Percentiles rank a stretch among this genome's conserved stretches.
Evolutionary conservation across 2,329 filamentous ascomycete genomes (phyloP).

Genomic region (Pseudogymnoascus sp.): DNA sequence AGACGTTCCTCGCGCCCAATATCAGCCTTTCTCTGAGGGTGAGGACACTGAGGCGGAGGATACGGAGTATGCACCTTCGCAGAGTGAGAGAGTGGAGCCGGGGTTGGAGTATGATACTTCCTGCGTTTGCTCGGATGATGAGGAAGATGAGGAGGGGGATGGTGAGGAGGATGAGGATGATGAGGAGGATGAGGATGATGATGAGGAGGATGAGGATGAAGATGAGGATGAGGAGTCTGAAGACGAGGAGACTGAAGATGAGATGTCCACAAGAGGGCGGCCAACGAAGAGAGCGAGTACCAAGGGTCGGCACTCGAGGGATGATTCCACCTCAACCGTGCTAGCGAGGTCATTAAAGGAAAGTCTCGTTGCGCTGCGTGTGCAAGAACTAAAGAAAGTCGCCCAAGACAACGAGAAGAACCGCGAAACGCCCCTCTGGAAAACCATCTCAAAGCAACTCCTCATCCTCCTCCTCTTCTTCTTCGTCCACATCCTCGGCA

Average conservation of each 20-base stretch:
- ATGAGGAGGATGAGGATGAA: no score
- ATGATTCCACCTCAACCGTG: no score
- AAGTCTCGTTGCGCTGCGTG: neutral
- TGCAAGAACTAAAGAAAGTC: neutral
- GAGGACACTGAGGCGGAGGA: neutral
- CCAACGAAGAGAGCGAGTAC: no score
- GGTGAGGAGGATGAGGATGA: neutral
- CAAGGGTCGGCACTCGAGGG: no score
- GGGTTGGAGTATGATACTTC: neutral
- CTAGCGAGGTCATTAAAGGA: neutral
- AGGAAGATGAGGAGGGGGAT: no score
- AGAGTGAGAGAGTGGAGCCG: neutral
- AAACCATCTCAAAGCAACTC: neutral
- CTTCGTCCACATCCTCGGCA: conserved; percentile 33
- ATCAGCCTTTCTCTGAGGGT: neutral
- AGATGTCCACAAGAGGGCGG: no score
- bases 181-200: neutral
- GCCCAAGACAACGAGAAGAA: neutral
- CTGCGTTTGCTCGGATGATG: neutral
- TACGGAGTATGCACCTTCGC: neutral
- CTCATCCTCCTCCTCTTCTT: conserved; percentile 23
- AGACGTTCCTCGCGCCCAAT: neutral
- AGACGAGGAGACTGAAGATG: no score
- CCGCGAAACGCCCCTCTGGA: neutral
- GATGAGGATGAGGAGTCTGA: no score